phyloP scores from a whole-genome alignment of 306 rosid species.

The Neltuma alba region DNA sequence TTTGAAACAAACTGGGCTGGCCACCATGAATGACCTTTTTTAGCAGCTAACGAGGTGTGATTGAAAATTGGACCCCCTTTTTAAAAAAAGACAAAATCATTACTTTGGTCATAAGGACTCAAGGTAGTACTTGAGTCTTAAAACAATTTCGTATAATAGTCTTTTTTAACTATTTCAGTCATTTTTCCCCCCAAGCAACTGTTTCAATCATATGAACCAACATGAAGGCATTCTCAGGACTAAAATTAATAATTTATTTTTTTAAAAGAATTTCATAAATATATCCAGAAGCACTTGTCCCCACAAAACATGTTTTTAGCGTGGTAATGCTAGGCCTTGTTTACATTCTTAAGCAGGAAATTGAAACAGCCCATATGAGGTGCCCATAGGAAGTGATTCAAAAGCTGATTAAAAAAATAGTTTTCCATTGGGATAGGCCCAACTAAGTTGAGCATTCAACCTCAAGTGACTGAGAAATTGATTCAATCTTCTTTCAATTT shows the following conservation, averaged over 20 bases:
- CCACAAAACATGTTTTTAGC: background rate
- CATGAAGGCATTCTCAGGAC: background rate
- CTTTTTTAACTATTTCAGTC: background rate
- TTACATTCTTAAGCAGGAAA: background rate
- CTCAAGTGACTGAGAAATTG: slow-evolving; percentile 5
- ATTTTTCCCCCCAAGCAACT: no score
- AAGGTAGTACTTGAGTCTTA: background rate
- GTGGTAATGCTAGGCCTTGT: slow-evolving; percentile 2
- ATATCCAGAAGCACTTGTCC: background rate
- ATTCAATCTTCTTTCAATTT: slow-evolving; percentile 23
- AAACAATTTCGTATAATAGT: background rate
- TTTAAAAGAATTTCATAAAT: background rate
- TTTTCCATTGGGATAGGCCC: slow-evolving; percentile 31
- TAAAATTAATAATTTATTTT: background rate
- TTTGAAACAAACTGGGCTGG: background rate
- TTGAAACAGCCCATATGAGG: slow-evolving; percentile 68
- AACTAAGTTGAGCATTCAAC: slow-evolving; percentile 40
- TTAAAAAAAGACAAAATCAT: background rate
- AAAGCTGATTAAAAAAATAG: background rate
- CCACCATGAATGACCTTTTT: background rate
- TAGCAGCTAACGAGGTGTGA: background rate
- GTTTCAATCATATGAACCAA: background rate
- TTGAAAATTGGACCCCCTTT: background rate
- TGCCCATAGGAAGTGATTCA: slow-evolving; percentile 41
- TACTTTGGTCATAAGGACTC: background rate